Evolutionary conservation across 805 yeast species (phyloP), one percentile per base, ranked within the genome.

Genomic region (Schwanniomyces pseudopolymorphus): DNA sequence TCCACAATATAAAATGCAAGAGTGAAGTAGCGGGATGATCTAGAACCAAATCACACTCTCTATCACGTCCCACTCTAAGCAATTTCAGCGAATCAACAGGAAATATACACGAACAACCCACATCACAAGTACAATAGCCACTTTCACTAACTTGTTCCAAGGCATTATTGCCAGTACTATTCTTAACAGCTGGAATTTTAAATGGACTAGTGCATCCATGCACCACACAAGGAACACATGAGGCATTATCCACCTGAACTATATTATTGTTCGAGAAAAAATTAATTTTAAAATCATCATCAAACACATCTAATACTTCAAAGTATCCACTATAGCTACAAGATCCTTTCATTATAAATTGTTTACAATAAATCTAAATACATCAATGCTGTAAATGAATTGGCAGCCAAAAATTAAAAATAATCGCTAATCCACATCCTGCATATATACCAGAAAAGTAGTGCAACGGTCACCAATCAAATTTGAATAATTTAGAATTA

Each of bases 1-100:
- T 61, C 83, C 83, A 79, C 4, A 79, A 51, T 6, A 62, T 51
- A 44, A 79, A 80, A 53, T 82, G 87, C 0, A 64, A 45, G 2
- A 68, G 53, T 0, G 85, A 80, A 2, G 80, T 60, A 2, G 70
- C 63, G 0, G 69, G 64, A 49, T 75, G 67, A 3, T 57, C 45
- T 2, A 76, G 36, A 3, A 66, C 50, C 5, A 77, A 36, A 5
- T 70, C 58, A 46, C 64, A 67, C 5, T 17, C 16, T 5, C 54
- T 48, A 20, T 62, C 60, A 33, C 85, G 64, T 1, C 85, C 85
- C 26, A 79, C 54, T 33, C 69, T 69, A 3, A 77, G 33, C 3
- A 69, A 51, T 19, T 63, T 52, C 48, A 70, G 71, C 45, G 63
- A 68, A 6, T 47, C 31, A 1, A 69, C 52, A 8, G 56, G 50